phyloP scores from a whole-genome alignment of 352 stramenopile genomes.

The Globisporangium barbulae region DNA sequence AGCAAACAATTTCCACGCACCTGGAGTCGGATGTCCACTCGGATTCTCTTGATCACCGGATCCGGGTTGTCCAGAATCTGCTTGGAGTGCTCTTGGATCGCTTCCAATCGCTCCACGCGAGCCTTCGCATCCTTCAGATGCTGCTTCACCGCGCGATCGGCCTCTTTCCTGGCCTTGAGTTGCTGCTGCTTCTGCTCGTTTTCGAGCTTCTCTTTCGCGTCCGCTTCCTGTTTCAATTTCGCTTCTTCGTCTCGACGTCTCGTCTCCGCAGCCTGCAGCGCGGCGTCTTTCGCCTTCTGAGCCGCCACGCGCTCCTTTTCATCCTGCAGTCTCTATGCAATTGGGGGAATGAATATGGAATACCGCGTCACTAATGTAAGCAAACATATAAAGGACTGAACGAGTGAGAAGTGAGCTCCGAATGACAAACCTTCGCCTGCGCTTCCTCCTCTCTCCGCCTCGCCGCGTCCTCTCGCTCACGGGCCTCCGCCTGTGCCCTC shows the following conservation, averaged over 20 bases:
- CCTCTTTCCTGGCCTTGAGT: constrained; percentile 30
- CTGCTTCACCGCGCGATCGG: constrained; percentile 33
- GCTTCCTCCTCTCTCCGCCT: constrained; percentile 27
- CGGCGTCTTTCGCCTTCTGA: constrained; percentile 19
- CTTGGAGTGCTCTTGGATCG: constrained; percentile 38
- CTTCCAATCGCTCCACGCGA: constrained; percentile 45
- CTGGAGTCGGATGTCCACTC: constrained; percentile 67
- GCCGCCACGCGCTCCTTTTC: constrained; percentile 34
- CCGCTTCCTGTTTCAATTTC: constrained; percentile 25
- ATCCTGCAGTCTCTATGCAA: constrained; percentile 20
- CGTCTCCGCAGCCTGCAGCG: constrained; percentile 16
- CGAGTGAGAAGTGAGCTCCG: too few species aligned
- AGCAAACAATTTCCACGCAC: constrained; percentile 18
- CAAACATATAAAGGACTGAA: too few species aligned
- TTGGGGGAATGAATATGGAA: too few species aligned
- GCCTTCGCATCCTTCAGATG: constrained; percentile 40
- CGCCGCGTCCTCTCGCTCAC: constrained; percentile 32
- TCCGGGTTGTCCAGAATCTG: constrained; percentile 52
- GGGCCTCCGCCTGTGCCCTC: constrained; percentile 29
- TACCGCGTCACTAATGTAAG: too few species aligned
- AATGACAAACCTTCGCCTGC: constrained; percentile 29
- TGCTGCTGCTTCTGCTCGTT: constrained; percentile 28
- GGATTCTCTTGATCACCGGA: constrained; percentile 54
- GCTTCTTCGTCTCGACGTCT: constrained; percentile 18
- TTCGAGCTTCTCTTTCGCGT: constrained; percentile 26